These are phyloP conservation scores for Pichia sp. DNA, from an alignment of 1,139 yeast genomes.

Conservation along the genomic window DNA sequence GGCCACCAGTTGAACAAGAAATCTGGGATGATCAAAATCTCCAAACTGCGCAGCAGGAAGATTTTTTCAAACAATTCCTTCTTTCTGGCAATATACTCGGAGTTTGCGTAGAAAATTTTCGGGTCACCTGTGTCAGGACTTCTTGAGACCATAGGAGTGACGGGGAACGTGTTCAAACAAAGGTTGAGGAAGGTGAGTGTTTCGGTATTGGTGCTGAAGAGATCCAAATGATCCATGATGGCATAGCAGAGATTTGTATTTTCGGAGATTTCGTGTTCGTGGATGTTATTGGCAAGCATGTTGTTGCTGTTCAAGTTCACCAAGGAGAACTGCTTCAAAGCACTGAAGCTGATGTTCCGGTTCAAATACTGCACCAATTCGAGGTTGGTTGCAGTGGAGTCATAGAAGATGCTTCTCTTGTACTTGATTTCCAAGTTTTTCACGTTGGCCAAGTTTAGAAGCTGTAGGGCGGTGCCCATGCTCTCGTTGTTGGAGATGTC, in stretches of 20 bases:
- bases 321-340: constrained; percentile 20
- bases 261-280: constrained; percentile 15
- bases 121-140: constrained; percentile 7
- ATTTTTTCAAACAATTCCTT: constrained; percentile 19
- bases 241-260: constrained; percentile 22
- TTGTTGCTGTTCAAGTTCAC: constrained; percentile 25
- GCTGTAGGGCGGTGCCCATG: neutral
- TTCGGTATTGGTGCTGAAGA: constrained; percentile 13
- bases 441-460: constrained; percentile 14
- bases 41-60: constrained; percentile 15
- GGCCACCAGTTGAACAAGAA: constrained; percentile 32
- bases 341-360: constrained; percentile 6
- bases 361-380: constrained; percentile 15
- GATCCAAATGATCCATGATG: constrained; percentile 17
- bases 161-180: constrained; percentile 24
- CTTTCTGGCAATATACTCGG: constrained; percentile 19
- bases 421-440: constrained; percentile 24
- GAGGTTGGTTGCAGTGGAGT: constrained; percentile 11
- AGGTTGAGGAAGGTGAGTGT: constrained; percentile 20
- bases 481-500: constrained; percentile 3
- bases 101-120: constrained; percentile 22
- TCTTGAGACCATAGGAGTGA: neutral
- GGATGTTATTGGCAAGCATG: constrained; percentile 17
- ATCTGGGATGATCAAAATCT: constrained; percentile 29
- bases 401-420: constrained; percentile 15